Evolutionary conservation across 495 filamentous ascomycete species (phyloP).

Genomic region (Lentithecium fluviatile): DNA sequence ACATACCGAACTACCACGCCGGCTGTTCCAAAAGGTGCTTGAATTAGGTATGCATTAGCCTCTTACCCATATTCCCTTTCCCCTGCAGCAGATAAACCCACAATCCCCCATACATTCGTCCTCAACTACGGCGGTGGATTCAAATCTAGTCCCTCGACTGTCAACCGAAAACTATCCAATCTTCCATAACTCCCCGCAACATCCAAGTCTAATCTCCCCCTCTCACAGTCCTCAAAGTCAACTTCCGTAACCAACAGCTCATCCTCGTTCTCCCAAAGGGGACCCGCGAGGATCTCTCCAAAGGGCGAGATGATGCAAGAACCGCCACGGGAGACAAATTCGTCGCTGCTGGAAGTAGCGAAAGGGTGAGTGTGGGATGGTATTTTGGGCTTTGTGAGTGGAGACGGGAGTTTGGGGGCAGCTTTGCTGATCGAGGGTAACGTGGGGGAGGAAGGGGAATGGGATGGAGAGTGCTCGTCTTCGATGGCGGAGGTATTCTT

Average conservation of each 20-base stretch:
- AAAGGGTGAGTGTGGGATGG: not conserved
- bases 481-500: slow-evolving; percentile 19
- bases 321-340: slow-evolving; percentile 68
- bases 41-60: no score
- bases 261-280: slow-evolving; percentile 79
- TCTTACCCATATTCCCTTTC: no score
- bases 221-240: slow-evolving; percentile 64
- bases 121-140: slow-evolving; percentile 61
- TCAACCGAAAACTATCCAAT: slow-evolving; percentile 77
- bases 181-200: slow-evolving; percentile 78
- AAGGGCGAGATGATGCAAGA: slow-evolving; percentile 78
- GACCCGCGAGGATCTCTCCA: slow-evolving; percentile 74
- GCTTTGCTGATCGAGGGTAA: slow-evolving; percentile 10
- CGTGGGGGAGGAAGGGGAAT: slow-evolving; percentile 1
- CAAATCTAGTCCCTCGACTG: slow-evolving; percentile 71
- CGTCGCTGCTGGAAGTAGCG: slow-evolving; percentile 33
- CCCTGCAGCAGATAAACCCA: no score
- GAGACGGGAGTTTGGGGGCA: not conserved
- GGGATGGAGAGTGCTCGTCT: slow-evolving; percentile 6
- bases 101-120: no score
- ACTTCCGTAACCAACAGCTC: slow-evolving; percentile 52
- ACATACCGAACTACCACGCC: no score
- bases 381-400: not conserved
- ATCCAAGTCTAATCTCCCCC: slow-evolving; percentile 65
- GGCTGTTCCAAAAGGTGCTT: no score